Evolutionary conservation across 176 grass and related monocot genomes (phyloP), one percentile per base, ranked within the genome.

Genomic region (Urochloa ruziziensis): DNA sequence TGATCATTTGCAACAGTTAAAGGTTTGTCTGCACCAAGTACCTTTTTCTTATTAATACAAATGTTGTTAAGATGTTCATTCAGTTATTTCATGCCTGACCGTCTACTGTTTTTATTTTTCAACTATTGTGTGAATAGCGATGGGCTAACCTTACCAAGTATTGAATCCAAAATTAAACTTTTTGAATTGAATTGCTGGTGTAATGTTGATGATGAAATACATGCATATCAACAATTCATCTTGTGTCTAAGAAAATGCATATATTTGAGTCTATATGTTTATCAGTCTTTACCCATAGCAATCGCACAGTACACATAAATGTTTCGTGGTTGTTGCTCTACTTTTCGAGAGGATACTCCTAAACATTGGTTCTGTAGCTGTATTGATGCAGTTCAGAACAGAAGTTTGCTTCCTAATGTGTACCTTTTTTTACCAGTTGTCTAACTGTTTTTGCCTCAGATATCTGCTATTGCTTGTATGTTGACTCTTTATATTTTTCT

Each of bases 1-100:
- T 64, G 90, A 98, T 74, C 91, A 84, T 81, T 74, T 98, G 78
- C 89, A 95, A 63, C 64, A 86, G 67, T 83, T 98, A 61, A 98
- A 98, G 96, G 96, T 98, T 78, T 67, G 51, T 32, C 32, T 44
- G 73, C 59, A 68, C 51, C 32, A 58, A 87, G 59, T 15, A 47
- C 35, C 25, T 23, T 72, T 85, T 90, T 52, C 58, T n/a, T 49
- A 46, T 76, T 46, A 15, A 60, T 66, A 61, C 43, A 23, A 51
- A 52, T 36, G 7, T 56, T 81, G 12, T 68, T 1, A 12, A 40
- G 14, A n/a, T 28, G 30, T 3, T n/a, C 53, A 56, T 56, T 56
- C 53, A 56, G 53, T 56, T 56, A 6, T n/a, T 56, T 56, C 53
- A n/a, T n/a, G 21, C 53, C 21, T 56, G 2, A 21, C 53, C 21